Base-by-base conservation (phyloP, 2,329 filamentous ascomycete genomes). In the Herpotrichia juniperi region DNA sequence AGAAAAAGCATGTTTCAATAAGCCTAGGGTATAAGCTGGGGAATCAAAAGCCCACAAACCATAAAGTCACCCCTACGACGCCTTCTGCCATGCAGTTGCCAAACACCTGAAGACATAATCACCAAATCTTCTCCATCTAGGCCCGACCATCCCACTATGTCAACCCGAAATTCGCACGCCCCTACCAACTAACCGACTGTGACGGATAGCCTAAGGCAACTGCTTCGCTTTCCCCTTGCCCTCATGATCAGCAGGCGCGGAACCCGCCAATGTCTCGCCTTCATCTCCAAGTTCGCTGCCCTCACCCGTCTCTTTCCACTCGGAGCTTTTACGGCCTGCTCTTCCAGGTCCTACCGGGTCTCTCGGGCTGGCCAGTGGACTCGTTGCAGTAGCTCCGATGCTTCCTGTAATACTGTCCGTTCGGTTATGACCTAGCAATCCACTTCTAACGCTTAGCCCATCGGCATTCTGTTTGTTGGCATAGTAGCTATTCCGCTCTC, bases 371-470 rank as follows among this genome's bases (percentile, higher is more conserved):
- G 83, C 82, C 31, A 92, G 73, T 12, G 87, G 86, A 59, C 85
- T 88, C 25, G 81, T 74, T 14, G 75, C 78, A 14, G 67, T 67
- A 24, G 73, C 70, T 24, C 81, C 84, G 57, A 92, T 87, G 71
- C 89, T 93, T 22, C 90, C 89, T 55, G 81, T 88, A 48, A 93
- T 85, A 73, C 92, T 96, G 69, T 96, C 91, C 44, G 90, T 88
- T 56, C 91, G 83, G 2, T 84, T 85, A 71, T 96, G 93, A 0
- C 90, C 89, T 2, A 90, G 71, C 1, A 88, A 76, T 0, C 90
- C 91, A 70, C 91, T 96, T 48, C 90, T 83, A 25, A 96, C 79
- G 66, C 91, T 96, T 9, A 87, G 86, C 1, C 84, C 89, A 60
- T 96, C 91, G 4, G 79, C 72, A 37, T 75, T 73, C 53, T 78